Evolutionary conservation across 305 asterid genomes (phyloP).

Genomic region (Rubia balearica): DNA sequence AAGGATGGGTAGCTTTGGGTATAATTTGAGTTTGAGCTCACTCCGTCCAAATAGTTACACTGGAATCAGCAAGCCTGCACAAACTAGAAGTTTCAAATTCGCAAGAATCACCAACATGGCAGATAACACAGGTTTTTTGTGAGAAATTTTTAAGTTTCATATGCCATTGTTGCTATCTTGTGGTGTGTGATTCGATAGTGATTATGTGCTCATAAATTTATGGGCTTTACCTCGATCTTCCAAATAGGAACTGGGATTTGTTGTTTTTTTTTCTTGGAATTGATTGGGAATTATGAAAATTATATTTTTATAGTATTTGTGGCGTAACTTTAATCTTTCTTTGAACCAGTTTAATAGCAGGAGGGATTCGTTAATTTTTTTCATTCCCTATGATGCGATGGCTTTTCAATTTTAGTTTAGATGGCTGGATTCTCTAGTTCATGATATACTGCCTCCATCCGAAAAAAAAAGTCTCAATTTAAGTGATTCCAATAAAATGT

Average conservation of each 20-base stretch:
- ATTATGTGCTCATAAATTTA: background rate
- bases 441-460: background rate
- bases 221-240: slow-evolving; percentile 5
- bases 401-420: background rate
- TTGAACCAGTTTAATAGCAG: background rate
- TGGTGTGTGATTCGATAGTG: background rate
- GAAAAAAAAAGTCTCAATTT: background rate
- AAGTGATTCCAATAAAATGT: background rate
- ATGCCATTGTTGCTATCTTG: background rate
- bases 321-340: no score
- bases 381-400: background rate
- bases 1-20: background rate
- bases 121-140: slow-evolving; percentile 30
- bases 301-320: no score
- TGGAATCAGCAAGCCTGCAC: slow-evolving; percentile 9
- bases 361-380: background rate
- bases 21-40: background rate
- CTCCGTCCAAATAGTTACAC: background rate
- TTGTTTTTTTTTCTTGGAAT: background rate
- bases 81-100: slow-evolving; percentile 19
- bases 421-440: background rate
- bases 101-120: slow-evolving; percentile 25
- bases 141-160: background rate
- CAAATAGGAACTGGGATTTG: no score
- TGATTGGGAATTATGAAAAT: background rate